These are phyloP conservation scores for Pilatotrama ljubarskyi DNA, from an alignment of 768 basidiomycete species.

Conservation along the genomic window DNA sequence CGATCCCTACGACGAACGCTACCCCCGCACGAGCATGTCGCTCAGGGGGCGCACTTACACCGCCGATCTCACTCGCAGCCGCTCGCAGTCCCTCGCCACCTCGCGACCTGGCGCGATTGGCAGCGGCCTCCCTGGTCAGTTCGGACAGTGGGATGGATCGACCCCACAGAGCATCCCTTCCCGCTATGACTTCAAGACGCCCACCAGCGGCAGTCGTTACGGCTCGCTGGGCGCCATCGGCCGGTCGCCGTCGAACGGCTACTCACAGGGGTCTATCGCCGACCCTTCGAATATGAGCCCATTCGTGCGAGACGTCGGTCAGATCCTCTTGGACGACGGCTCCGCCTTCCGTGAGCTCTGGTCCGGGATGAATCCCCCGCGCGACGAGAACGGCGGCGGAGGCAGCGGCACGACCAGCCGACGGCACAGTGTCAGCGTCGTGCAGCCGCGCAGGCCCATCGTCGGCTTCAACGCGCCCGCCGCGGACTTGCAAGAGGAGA, in stretches of 20 bases:
- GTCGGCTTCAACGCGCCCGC: conserved; percentile 70
- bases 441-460: conserved; percentile 68
- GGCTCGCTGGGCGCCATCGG: conserved; percentile 58
- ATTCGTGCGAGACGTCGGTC: conserved; percentile 80
- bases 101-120: conserved; percentile 55
- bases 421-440: conserved; percentile 80
- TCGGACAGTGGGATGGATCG: conserved; percentile 58
- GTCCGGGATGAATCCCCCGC: conserved; percentile 65
- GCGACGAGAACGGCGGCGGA: conserved; percentile 60
- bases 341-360: conserved; percentile 73
- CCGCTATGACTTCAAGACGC: conserved; percentile 63
- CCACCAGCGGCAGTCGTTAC: conserved; percentile 62
- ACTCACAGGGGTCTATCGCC: conserved; percentile 43
- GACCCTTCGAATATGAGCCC: conserved; percentile 82
- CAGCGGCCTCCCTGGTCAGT: conserved; percentile 43
- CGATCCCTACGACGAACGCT: conserved; percentile 49
- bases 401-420: conserved; percentile 83
- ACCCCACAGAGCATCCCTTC: conserved; percentile 54
- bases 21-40: conserved; percentile 43
- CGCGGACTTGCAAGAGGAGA: conserved; percentile 44
- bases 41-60: conserved; percentile 55
- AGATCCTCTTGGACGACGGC: conserved; percentile 74
- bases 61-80: conserved; percentile 66
- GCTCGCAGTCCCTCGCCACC: conserved; percentile 75
- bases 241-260: conserved; percentile 55